Base-by-base conservation (phyloP, 495 filamentous ascomycete genomes). In the Podospora didyma region DNA sequence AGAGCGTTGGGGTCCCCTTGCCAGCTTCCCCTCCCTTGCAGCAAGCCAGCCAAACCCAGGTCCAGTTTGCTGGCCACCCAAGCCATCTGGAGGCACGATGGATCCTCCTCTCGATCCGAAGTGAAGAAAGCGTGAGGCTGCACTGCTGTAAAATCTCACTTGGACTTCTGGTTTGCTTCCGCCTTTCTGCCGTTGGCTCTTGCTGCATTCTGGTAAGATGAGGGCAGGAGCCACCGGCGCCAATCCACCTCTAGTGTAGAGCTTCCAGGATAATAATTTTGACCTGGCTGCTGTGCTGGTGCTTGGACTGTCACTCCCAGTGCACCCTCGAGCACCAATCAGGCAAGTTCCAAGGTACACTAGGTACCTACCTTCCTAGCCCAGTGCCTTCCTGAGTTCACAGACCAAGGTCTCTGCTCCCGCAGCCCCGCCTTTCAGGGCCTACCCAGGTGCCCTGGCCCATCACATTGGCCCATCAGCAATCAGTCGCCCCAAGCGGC, bases 391-490 rank as follows among this genome's bases (percentile, higher is more conserved):
- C n/a, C n/a, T n/a, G n/a, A n/a, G n/a, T n/a, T n/a, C n/a, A 31
- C 26, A 31, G 4, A 31, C 26, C 26, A 31, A 31, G 26, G 26
- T 31, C 26, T 31, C 9, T 31, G 49, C 34, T 26, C 24, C 34
- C 24, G 49, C 49, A 11, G 53, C 53, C 53, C 53, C 53, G 53
- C 53, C 53, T 55, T 55, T 55, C 19, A 34, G 31, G 26, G 22
- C 31, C 53, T 26, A 42, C 46, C 26, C 26, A 31, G 26, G 26
- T 31, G 3, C 26, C 26, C 26, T 9, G 24, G 26, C 23, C 53
- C 26, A 46, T 55, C 53, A 37, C 53, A 55, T 35, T 55, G 53
- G 53, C 53, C 53, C 41, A n/a, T n/a, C n/a, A 31, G 26, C 26
- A 31, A 31, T 31, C 26, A n/a, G 19, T 44, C 19, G 41, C 41